Percentiles rank a stretch among this genome's conserved stretches.
Evolutionary conservation across 2,329 filamentous ascomycete genomes (phyloP).

Genomic region (Aspergillus thermomutatus): DNA sequence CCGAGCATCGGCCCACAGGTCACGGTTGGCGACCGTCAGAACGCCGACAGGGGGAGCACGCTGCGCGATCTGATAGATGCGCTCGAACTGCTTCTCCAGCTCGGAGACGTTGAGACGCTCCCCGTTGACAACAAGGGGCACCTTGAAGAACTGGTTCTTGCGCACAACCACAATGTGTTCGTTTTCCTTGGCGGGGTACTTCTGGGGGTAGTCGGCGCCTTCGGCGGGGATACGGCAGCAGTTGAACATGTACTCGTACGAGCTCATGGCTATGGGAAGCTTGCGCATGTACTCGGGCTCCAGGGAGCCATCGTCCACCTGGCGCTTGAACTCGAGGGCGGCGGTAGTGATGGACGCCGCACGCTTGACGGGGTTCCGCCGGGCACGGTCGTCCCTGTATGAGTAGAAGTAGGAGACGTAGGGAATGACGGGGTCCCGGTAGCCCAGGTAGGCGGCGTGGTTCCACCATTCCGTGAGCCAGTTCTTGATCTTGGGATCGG

Average conservation of each 20-base stretch:
- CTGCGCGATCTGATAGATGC: slow-evolving; percentile 75
- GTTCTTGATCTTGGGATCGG: slow-evolving; percentile 79
- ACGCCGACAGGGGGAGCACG: slow-evolving; percentile 71
- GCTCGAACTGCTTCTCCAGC: slow-evolving; percentile 83
- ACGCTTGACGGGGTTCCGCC: slow-evolving; percentile 85
- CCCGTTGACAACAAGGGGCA: slow-evolving; percentile 75
- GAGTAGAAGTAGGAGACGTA: slow-evolving; percentile 99
- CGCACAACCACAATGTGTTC: slow-evolving; percentile 86
- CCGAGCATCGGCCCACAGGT: slow-evolving; percentile 85
- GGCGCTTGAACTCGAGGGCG: slow-evolving; percentile 87
- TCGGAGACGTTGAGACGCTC: slow-evolving; percentile 84
- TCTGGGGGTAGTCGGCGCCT: slow-evolving; percentile 76
- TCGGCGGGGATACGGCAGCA: slow-evolving; percentile 78
- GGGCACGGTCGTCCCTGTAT: slow-evolving; percentile 85
- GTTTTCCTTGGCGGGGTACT: slow-evolving; percentile 71
- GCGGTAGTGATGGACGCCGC: slow-evolving; percentile 86
- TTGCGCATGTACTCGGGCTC: slow-evolving; percentile 99
- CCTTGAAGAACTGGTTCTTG: slow-evolving; percentile 98
- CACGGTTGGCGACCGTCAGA: slow-evolving; percentile 88
- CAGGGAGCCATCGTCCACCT: slow-evolving; percentile 75
- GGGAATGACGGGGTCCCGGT: slow-evolving; percentile 92
- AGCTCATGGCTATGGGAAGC: slow-evolving; percentile 96
- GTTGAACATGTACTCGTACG: slow-evolving; percentile 99
- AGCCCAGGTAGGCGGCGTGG: slow-evolving; percentile 82
- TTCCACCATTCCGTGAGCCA: slow-evolving; percentile 99